Evolutionary conservation across 2,329 filamentous ascomycete genomes (phyloP).

Genomic region (Aureobasidium sp.): DNA sequence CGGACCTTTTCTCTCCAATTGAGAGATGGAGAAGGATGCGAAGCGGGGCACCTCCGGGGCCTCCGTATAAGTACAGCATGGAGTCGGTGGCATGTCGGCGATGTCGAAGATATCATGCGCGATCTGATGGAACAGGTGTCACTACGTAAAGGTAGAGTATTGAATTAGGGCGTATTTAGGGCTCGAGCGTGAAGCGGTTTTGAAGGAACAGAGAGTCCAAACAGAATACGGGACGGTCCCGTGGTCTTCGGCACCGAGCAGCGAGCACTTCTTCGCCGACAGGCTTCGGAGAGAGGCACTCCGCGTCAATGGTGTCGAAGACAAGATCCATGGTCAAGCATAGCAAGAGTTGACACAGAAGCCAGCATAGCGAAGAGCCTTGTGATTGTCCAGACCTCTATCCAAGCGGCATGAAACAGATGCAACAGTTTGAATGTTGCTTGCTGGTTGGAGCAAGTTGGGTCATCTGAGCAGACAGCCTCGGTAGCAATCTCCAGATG

Average conservation of each 20-base stretch:
- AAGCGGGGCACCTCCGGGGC: conserved; percentile 2
- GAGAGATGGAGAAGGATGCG: background rate
- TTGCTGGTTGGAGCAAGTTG: background rate
- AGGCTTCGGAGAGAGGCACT: background rate
- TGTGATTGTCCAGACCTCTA: background rate
- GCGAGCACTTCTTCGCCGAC: background rate
- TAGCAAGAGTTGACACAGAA: background rate
- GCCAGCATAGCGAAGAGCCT: background rate
- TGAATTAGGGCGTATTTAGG: background rate
- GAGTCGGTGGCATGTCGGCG: conserved; percentile 11
- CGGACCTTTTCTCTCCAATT: background rate
- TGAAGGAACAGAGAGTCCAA: background rate
- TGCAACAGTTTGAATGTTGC: background rate
- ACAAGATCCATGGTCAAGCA: background rate
- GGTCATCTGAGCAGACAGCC: conserved; percentile 6
- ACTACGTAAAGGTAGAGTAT: background rate
- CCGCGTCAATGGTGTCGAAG: no score
- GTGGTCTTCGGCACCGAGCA: background rate
- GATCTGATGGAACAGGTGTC: background rate
- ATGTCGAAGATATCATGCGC: background rate
- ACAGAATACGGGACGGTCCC: background rate
- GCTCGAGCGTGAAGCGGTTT: background rate
- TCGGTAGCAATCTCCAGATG: conserved; percentile 13
- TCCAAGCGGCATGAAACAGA: background rate
- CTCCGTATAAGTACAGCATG: background rate